Base-by-base conservation (phyloP, 116 monocot species). In the Dioscorea cayenensis region DNA sequence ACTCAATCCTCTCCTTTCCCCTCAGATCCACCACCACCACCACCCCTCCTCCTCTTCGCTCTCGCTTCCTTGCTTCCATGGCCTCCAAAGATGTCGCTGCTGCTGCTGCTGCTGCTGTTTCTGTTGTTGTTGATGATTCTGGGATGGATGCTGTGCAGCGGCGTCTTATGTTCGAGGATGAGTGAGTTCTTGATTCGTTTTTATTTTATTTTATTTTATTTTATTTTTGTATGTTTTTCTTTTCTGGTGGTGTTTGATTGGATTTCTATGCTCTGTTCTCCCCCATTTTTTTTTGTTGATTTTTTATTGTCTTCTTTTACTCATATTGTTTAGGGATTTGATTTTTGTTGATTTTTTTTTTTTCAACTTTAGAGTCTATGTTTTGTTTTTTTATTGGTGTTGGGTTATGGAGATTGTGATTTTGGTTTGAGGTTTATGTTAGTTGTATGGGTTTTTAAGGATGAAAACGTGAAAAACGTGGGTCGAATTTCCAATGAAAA, bases 161-260 rank as follows among this genome's bases (percentile, higher is more conserved):
- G 50, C 85, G 86, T 32, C 89, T 89, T 66, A 85, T 89, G 89
- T 89, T 89, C 69, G 89, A 89, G 64, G 89, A 89, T 71, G 89
- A 89, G 89, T 89, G 70, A 85, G 62, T 22, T 62, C 6, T 27
- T 22, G 63, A 27, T 23, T 8, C 18, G 73, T 32, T 32, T 32
- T 32, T n/a, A n/a, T n/a, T n/a, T n/a, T n/a, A n/a, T n/a, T n/a
- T n/a, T n/a, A n/a, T n/a, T n/a, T n/a, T n/a, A n/a, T n/a, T 32
- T 32, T 32, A 1, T 32, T 32, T 3, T 32, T 32, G 32, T 77
- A 21, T 27, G 51, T 38, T 58, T 2, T 29, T 1, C 58, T 52
- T 55, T 49, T 12, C 8, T 58, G 19, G 35, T 10, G n/a, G 36
- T 38, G 67, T 59, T 21, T 59, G 17, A 21, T 59, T 19, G 59